Percentiles rank a stretch among this genome's conserved stretches.
phyloP scores from a whole-genome alignment of 2,329 filamentous ascomycete genomes.

The Chrysoporthe deuterocubensis region DNA sequence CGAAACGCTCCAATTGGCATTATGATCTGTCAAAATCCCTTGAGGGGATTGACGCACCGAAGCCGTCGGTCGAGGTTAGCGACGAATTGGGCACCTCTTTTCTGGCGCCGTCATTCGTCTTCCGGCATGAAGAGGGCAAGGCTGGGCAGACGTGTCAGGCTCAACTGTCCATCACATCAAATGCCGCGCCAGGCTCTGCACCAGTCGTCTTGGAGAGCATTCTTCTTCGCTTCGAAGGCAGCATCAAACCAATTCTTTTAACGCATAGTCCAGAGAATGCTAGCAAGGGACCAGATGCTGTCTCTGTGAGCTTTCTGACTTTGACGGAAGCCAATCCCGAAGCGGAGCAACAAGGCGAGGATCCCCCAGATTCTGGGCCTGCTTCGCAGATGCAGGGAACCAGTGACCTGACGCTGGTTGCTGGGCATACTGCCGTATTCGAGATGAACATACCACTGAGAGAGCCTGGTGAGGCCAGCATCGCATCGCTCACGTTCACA shows the following conservation, averaged over 20 bases:
- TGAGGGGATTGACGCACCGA: constrained; percentile 50
- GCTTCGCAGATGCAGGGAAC: constrained; percentile 50
- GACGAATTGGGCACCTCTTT: constrained; percentile 59
- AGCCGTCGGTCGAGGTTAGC: constrained; percentile 54
- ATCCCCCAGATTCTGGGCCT: constrained; percentile 34
- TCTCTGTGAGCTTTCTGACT: constrained; percentile 36
- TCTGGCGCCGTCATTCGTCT: constrained; percentile 47
- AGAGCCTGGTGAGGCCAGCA: constrained; percentile 78
- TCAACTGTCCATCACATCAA: constrained; percentile 62
- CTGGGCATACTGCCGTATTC: constrained; percentile 71
- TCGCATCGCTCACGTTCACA: constrained; percentile 64
- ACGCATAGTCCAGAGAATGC: constrained; percentile 42
- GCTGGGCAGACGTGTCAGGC: constrained; percentile 63
- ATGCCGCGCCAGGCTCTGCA: constrained; percentile 55
- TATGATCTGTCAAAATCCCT: constrained; percentile 65
- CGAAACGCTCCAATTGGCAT: constrained; percentile 58
- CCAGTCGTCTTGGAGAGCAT: constrained; percentile 58
- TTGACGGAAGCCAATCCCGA: constrained; percentile 37
- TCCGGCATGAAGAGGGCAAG: constrained; percentile 30
- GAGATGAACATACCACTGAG: constrained; percentile 74
- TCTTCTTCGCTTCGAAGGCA: constrained; percentile 60
- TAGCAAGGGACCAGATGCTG: constrained; percentile 13
- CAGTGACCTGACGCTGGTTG: constrained; percentile 66
- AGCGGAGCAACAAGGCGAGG: constrained; percentile 34
- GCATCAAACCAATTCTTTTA: constrained; percentile 59